Percentiles rank a stretch among this genome's conserved stretches.
Evolutionary conservation across 768 basidiomycete species (phyloP).

Genomic region (Serendipita sp.): DNA sequence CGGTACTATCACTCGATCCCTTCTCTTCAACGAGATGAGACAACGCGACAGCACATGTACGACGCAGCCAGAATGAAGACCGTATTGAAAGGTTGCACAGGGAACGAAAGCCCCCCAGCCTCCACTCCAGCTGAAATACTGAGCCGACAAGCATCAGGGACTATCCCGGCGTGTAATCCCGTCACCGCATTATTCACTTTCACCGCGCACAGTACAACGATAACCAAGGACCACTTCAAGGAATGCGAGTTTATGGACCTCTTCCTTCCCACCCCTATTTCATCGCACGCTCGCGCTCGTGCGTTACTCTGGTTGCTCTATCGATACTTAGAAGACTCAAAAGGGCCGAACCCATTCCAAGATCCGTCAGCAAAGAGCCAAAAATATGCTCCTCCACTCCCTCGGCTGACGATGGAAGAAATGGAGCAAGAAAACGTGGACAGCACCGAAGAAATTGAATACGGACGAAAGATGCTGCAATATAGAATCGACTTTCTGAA

Average conservation of each 20-base stretch:
- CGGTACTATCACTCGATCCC: slow-evolving; percentile 69
- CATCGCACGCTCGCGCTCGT: slow-evolving; percentile 55
- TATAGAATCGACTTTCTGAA: slow-evolving; percentile 48
- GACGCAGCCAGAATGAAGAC: slow-evolving; percentile 70
- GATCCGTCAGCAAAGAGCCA: slow-evolving; percentile 44
- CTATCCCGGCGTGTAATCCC: slow-evolving; percentile 60
- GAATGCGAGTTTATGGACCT: slow-evolving; percentile 50
- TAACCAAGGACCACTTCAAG: slow-evolving; percentile 30
- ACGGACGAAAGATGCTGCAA: slow-evolving; percentile 60
- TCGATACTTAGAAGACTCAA: slow-evolving; percentile 59
- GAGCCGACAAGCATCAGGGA: slow-evolving; percentile 30
- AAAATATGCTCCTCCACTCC: slow-evolving; percentile 36
- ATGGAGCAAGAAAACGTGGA: slow-evolving; percentile 59
- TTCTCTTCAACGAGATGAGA: slow-evolving; percentile 34
- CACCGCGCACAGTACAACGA: slow-evolving; percentile 47
- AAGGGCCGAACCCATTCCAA: slow-evolving; percentile 51
- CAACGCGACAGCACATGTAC: slow-evolving; percentile 52
- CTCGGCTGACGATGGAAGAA: slow-evolving; percentile 29
- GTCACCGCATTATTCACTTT: slow-evolving; percentile 61
- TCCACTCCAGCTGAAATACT: slow-evolving; percentile 44
- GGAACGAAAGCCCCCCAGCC: slow-evolving; percentile 36
- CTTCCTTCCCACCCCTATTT: slow-evolving; percentile 60
- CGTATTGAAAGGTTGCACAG: slow-evolving; percentile 46
- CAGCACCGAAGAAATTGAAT: slow-evolving; percentile 57
- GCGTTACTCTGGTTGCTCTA: slow-evolving; percentile 77